Evolutionary conservation across 371 early-diverging fungal species (phyloP), one percentile per base, ranked within the genome.

Genomic region (Synchytrium microbalum): DNA sequence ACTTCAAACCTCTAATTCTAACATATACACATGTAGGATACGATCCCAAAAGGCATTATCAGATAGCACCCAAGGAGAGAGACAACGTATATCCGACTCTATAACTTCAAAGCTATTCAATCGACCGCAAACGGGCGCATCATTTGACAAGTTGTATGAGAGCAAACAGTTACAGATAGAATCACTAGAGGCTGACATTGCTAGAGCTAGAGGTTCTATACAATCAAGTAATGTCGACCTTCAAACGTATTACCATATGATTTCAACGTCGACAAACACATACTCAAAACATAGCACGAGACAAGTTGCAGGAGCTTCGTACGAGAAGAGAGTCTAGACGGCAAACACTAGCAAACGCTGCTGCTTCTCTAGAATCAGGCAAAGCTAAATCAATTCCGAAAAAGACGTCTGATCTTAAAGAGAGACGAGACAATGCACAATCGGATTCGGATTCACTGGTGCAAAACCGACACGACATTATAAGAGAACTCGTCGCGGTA

Each of bases 401-500:
- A 57, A 58, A 25, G 14, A 19, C 30, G 16, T n/a, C 53, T 31
- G 68, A 71, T 33, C 27, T 60, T 1, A 59, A 71, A 14, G 52
- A 68, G 14, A 24, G 55, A 0, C 46, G 26, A 65, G 74, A 58
- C 60, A 70, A 59, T 62, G 75, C 75, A 61, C 71, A n/a, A 63
- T 71, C 60, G 60, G 33, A 60, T 69, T 73, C 62, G 23, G 70
- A 64, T 72, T 74, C 80, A 61, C 74, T 57, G 59, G 74, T 26
- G 66, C 72, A 74, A 1, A 75, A 80, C 29, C 74, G 83, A 46
- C 69, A 81, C 5, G 69, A 81, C 14, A 69, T 86, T 25, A 79
- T 86, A 3, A 67, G 72, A 2, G 86, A 85, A 62, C 74, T 84
- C 0, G 68, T 77, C 2, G 79, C 81, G 27, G 67, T 86, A 2